These are phyloP conservation scores for Saccharomycopsis hybrid DNA, from an alignment of 1,139 yeast species.

Conservation along the genomic window DNA sequence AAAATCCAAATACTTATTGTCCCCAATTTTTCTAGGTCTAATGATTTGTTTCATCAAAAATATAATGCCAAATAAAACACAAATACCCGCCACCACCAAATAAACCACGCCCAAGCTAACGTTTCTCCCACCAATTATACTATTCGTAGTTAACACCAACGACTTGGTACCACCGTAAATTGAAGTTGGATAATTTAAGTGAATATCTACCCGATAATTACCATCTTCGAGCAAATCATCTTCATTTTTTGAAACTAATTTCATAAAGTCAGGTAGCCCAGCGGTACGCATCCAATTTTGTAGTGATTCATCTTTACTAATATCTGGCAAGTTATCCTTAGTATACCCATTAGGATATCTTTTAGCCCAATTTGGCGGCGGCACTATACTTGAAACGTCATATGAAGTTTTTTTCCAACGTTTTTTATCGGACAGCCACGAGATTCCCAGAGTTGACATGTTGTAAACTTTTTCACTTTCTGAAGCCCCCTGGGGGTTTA, in stretches of 20 bases:
- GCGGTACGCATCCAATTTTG: conserved; percentile 89
- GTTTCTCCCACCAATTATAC: conserved; percentile 66
- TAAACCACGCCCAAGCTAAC: conserved; percentile 61
- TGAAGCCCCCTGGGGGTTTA: conserved; percentile 37
- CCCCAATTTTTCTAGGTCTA: conserved; percentile 40
- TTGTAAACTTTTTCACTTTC: conserved; percentile 38
- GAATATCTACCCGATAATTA: conserved; percentile 52
- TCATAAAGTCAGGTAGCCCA: conserved; percentile 64
- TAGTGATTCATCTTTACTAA: conserved; percentile 48
- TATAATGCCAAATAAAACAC: conserved; percentile 37
- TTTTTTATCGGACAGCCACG: conserved; percentile 60
- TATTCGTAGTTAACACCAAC: conserved; percentile 58
- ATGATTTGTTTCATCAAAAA: conserved; percentile 41
- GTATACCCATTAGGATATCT: conserved; percentile 67
- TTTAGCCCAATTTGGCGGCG: conserved; percentile 73
- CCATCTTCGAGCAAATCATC: conserved; percentile 47
- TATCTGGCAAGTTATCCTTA: conserved; percentile 53
- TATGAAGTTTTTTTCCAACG: conserved; percentile 57
- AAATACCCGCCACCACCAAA: conserved; percentile 45
- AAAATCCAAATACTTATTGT: conserved; percentile 32
- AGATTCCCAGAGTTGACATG: conserved; percentile 51
- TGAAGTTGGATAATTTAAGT: conserved; percentile 62
- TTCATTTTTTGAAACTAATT: conserved; percentile 54
- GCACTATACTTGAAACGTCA: conserved; percentile 52
- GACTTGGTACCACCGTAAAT: conserved; percentile 68